Percentiles rank a stretch among this genome's conserved stretches.
Evolutionary conservation across 257 asterid genomes (phyloP).

Genomic region (Salvia miltiorrhiza): DNA sequence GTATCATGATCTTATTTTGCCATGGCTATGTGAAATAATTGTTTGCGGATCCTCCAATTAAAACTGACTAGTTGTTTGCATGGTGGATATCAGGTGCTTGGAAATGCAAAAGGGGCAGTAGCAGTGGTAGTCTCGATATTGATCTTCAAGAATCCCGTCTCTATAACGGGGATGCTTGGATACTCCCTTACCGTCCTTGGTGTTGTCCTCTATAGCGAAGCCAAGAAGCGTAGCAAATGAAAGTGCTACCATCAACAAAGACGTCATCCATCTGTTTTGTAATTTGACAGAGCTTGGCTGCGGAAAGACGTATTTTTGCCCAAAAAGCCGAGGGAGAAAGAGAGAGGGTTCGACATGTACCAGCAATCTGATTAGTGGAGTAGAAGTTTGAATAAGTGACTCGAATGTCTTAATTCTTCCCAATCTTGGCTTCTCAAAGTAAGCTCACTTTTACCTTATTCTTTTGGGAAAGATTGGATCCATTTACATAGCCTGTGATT

Average conservation of each 20-base stretch:
- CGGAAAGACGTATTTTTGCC: conserved; percentile 27
- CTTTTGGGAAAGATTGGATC: conserved; percentile 21
- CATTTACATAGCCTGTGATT: conserved; percentile 35
- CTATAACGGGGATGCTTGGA: conserved; percentile 80
- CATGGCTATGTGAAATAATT: background rate
- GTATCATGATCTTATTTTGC: background rate
- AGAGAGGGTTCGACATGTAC: conserved; percentile 33
- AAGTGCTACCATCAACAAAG: conserved; percentile 11
- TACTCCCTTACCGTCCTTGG: conserved; percentile 64
- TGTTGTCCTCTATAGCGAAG: conserved; percentile 70
- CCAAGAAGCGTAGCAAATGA: conserved; percentile 75
- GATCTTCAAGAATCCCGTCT: conserved; percentile 75
- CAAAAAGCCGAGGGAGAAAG: conserved; percentile 17
- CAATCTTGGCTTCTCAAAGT: conserved; percentile 27
- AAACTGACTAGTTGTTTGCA: background rate
- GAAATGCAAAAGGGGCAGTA: conserved; percentile 84
- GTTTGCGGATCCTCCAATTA: background rate
- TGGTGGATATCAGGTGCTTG: conserved; percentile 51
- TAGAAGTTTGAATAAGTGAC: conserved; percentile 43
- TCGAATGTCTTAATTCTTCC: conserved; percentile 26
- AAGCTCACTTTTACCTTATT: conserved; percentile 17
- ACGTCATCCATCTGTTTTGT: conserved; percentile 22
- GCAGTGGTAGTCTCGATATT: conserved; percentile 79
- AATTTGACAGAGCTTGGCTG: conserved; percentile 32
- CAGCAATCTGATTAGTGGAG: conserved; percentile 32